Base-by-base conservation (phyloP, 805 yeast species). In the Priceomyces melissophilus region DNA sequence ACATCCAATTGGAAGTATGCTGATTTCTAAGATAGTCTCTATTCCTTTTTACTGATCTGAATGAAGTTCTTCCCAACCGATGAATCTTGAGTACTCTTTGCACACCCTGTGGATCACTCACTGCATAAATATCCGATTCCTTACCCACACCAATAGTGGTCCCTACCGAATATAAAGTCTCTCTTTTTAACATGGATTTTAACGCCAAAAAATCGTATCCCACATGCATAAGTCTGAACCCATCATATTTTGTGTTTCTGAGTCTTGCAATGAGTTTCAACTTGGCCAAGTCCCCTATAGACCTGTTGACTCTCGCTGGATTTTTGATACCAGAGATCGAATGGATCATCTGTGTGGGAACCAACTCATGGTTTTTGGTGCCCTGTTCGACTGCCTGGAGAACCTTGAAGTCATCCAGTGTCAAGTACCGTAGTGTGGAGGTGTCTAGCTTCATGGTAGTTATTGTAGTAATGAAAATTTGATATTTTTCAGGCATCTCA, bases 201-300 rank as follows among this genome's bases (percentile, higher is more conserved):
- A 93, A 71, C 0, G 98, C 98, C 49, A 93, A 72, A 58, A 87
- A 93, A 63, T 93, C 99, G 62, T 82, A 87, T 3, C 99, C 99
- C 36, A 78, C 79, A 60, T 84, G 90, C 0, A 96, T 84, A 48
- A 93, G 65, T 50, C 91, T 75, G 67, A 87, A 93, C 10, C 99
- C 99, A 60, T 93, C 99, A 62, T 93, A 91, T 54, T 82, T 87
- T 27, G 96, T 95, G 61, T 93, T 93, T 65, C 96, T 76, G 43
- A 88, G 71, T 47, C 82, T 75, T 1, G 91, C 74, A 16, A 93
- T 76, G 38, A 93, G 68, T 53, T 82, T 88, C 46, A 88, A 66
- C 62, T 91, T 91, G 17, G 98, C 97, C 45, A 93, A 71, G 53
- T 87, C 95, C 10, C 87, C 77, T 31, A 93, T 84, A 16, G 87